Evolutionary conservation across 2,329 filamentous ascomycete genomes (phyloP).

Genomic region (Geosmithia flava): DNA sequence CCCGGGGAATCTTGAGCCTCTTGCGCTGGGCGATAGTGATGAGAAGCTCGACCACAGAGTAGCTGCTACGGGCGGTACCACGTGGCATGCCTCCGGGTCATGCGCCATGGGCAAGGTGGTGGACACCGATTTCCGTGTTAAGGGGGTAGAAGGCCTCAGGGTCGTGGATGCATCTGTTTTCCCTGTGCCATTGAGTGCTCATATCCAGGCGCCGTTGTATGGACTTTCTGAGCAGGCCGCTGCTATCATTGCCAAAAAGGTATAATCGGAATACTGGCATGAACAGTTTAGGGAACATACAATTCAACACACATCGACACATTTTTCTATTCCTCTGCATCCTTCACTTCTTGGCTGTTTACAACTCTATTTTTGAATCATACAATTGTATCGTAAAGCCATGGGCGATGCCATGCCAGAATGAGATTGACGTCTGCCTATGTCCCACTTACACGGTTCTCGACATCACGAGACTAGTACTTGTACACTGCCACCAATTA

Average conservation of each 20-base stretch:
- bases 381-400: no score
- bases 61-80: constrained; percentile 21
- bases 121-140: constrained; percentile 41
- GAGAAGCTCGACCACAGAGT: constrained; percentile 10
- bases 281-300: no score
- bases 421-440: no score
- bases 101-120: constrained; percentile 43
- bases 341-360: no score
- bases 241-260: constrained; percentile 8
- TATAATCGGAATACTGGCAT: neutral
- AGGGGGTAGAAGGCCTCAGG: constrained; percentile 21
- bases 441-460: no score
- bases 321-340: no score
- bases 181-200: constrained; percentile 15
- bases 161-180: constrained; percentile 21
- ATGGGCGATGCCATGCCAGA: no score
- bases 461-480: no score
- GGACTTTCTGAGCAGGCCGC: constrained; percentile 21
- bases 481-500: no score
- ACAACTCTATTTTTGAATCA: no score
- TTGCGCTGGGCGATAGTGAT: constrained; percentile 7
- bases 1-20: constrained; percentile 7
- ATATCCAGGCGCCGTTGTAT: constrained; percentile 18
- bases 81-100: constrained; percentile 39
- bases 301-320: no score